These are phyloP conservation scores for Aspergillus ruber DNA, from an alignment of 2,329 filamentous ascomycete genomes.

Conservation along the genomic window DNA sequence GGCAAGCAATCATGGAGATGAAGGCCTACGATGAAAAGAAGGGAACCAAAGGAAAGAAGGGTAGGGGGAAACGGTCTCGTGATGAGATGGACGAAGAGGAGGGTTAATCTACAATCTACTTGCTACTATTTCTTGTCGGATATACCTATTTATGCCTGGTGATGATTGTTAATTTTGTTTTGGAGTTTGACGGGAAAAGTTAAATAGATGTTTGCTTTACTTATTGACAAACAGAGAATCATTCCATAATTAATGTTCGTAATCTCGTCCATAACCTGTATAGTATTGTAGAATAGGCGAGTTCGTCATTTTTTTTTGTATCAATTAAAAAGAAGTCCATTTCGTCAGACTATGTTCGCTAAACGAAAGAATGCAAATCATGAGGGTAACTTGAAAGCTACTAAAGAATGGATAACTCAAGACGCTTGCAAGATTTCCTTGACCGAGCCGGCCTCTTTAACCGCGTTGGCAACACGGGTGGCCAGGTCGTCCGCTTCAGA, in stretches of 20 bases:
- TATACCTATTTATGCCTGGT: not conserved
- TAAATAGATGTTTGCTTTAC: too few species aligned
- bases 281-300: too few species aligned
- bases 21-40: conserved; percentile 69
- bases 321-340: too few species aligned
- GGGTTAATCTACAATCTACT: conserved; percentile 40
- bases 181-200: not conserved
- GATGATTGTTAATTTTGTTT: not conserved
- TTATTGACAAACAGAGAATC: too few species aligned
- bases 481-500: conserved; percentile 88
- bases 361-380: not conserved
- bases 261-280: too few species aligned
- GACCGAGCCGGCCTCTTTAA: conserved; percentile 50
- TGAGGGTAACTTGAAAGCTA: not conserved
- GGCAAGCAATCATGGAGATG: conserved; percentile 73
- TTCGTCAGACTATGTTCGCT: too few species aligned
- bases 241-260: too few species aligned
- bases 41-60: conserved; percentile 43
- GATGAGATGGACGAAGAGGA: conserved; percentile 72
- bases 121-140: not conserved
- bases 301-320: too few species aligned
- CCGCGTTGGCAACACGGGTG: conserved; percentile 69
- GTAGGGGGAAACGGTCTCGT: conserved; percentile 50
- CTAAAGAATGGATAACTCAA: not conserved
- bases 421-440: conserved; percentile 15